Evolutionary conservation across 1,284 basidiomycete species (phyloP).

Genomic region (Trametes polyzona): DNA sequence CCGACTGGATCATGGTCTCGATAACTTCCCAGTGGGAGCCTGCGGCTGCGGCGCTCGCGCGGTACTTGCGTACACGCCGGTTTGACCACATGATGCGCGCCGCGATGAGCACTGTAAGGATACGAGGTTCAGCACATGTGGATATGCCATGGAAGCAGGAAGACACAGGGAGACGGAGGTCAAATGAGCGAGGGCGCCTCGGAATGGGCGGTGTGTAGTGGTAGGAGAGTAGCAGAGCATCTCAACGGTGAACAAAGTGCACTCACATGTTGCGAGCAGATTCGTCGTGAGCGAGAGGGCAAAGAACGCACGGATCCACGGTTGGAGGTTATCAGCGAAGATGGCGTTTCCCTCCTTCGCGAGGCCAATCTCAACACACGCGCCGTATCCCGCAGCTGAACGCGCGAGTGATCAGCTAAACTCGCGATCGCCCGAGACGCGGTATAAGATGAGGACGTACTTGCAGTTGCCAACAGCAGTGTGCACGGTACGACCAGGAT

Average conservation of each 20-base stretch:
- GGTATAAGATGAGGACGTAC: slow-evolving; percentile 3
- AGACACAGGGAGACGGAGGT: too few relatives aligned
- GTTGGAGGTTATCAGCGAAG: slow-evolving; percentile 18
- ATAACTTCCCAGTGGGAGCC: slow-evolving; percentile 19
- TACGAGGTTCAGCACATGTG: too few relatives aligned
- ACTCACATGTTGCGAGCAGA: slow-evolving; percentile 22
- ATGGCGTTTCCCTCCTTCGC: slow-evolving; percentile 16
- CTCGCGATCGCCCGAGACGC: background rate
- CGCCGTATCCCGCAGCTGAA: slow-evolving; percentile 22
- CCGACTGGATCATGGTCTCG: slow-evolving; percentile 26
- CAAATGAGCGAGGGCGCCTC: background rate
- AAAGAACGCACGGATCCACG: slow-evolving; percentile 26
- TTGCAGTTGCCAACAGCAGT: slow-evolving; percentile 18
- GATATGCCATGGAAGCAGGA: too few relatives aligned
- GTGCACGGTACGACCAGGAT: slow-evolving; percentile 15
- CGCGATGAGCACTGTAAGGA: slow-evolving; percentile 27
- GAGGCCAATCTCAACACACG: slow-evolving; percentile 21
- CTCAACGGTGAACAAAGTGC: background rate
- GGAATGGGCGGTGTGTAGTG: background rate
- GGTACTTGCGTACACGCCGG: slow-evolving; percentile 16
- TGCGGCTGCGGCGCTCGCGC: slow-evolving; percentile 3
- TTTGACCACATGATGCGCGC: slow-evolving; percentile 23
- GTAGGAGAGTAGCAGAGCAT: background rate
- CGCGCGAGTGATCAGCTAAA: background rate
- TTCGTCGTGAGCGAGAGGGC: slow-evolving; percentile 24